Conservation (phyloP, 169 alveolate genomes). For the Cyclospora cayetanensis region DNA sequence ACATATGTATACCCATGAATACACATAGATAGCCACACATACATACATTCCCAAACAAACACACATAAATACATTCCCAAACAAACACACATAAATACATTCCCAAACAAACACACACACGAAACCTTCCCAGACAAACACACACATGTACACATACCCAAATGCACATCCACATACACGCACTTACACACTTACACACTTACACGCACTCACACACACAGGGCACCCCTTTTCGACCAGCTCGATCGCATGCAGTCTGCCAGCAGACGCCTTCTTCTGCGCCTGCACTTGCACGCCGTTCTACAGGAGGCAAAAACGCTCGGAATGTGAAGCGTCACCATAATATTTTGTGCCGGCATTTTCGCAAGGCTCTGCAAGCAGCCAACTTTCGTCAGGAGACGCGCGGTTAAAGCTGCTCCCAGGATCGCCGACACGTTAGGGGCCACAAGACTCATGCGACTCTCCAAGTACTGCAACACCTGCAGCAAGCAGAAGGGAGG, state of each 20-base stretch:
- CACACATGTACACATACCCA: background rate
- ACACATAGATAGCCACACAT: background rate
- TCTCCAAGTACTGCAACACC: conserved; percentile 83
- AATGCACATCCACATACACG: background rate
- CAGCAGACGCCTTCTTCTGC: background rate
- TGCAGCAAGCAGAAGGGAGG: background rate
- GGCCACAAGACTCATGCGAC: conserved; percentile 94
- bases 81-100: background rate
- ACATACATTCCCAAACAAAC: background rate
- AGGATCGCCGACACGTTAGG: conserved; percentile 96
- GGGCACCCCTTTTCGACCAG: too few relatives aligned
- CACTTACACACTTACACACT: background rate
- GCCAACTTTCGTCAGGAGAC: conserved; percentile 96
- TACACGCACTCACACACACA: background rate
- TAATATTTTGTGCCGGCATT: conserved; percentile 91
- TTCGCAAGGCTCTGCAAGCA: conserved; percentile 93
- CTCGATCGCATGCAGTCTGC: background rate
- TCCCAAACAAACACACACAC: background rate
- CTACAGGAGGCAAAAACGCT: background rate
- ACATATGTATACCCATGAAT: background rate
- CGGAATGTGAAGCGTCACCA: conserved; percentile 72
- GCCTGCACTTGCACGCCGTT: background rate
- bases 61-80: background rate
- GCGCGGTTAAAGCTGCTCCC: conserved; percentile 97
- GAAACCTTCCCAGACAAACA: background rate